Base-by-base conservation (phyloP, 2,329 filamentous ascomycete species). In the Colletotrichum kahawae region DNA sequence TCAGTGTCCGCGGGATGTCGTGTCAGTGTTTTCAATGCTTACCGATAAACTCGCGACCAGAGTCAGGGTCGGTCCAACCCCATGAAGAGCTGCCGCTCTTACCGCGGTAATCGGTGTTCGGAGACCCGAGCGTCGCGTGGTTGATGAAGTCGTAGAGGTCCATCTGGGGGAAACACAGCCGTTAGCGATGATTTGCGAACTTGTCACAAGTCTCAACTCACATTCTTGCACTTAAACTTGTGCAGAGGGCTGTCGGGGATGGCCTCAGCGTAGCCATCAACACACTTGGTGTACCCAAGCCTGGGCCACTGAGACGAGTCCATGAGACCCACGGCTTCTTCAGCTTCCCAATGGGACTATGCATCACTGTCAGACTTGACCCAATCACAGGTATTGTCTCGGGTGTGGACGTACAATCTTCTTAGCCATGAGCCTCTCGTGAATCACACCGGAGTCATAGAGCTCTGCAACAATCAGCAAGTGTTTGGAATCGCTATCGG, bases 121-220 rank as follows among this genome's bases (percentile, higher is more conserved):
- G 77, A 73, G 86, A 88, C 6, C 89, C 89, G 2, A 91, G 84
- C 51, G 87, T 85, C 4, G 86, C 85, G 78, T 91, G 89, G 65
- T 85, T 86, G 70, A 88, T 82, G 81, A 91, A 91, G 79, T 90
- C 87, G 78, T 89, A 87, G 16, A 90, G 84, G 75, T 90, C 89
- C 51, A 89, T 84, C 70, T 76, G 4, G 0, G 1, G 2, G 12
- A 16, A 7, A n/a, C 24, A 14, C 0, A 7, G 4, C 1, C 2
- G 4, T 36, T 12, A 56, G 16, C 8, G 9, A 36, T 21, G 43
- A 24, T 59, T 43, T 43, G 18, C 2, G 4, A 43, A 4, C 1
- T 43, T n/a, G 18, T n/a, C 9, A 43, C 9, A 6, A 0, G 18
- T 6, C 0, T n/a, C 1, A 5, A 70, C 70, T 36, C 7, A 76